phyloP scores from a whole-genome alignment of 257 asterid species.

The Misopates orontium region DNA sequence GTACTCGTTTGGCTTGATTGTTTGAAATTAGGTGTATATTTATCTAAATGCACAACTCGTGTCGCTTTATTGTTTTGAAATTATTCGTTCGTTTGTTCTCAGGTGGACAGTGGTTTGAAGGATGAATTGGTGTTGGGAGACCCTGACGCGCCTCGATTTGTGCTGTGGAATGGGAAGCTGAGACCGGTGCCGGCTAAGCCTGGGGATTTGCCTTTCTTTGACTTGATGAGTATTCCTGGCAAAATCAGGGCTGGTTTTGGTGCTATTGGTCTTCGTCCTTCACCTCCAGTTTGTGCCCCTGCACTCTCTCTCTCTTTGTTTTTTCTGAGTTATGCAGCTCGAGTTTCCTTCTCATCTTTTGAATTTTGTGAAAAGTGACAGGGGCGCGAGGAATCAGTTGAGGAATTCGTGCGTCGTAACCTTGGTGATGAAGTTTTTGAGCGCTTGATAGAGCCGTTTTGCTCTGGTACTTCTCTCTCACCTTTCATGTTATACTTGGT shows the following conservation, averaged over 20 bases:
- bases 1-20: too few relatives aligned
- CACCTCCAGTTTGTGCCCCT: conserved; percentile 71
- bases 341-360: conserved; percentile 35
- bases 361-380: conserved; percentile 60
- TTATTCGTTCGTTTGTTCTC: conserved; percentile 4
- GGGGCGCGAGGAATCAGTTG: conserved; percentile 94
- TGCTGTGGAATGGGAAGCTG: conserved; percentile 85
- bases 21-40: too few relatives aligned
- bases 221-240: conserved; percentile 82
- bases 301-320: not conserved
- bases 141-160: conserved; percentile 90
- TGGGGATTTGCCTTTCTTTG: conserved; percentile 79
- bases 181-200: conserved; percentile 84
- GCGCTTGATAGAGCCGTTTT: conserved; percentile 95
- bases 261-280: conserved; percentile 84
- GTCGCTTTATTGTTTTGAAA: too few relatives aligned
- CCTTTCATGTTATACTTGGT: not conserved
- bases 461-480: conserved; percentile 66
- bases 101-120: conserved; percentile 82
- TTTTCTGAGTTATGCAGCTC: not conserved
- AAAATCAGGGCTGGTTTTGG: conserved; percentile 97
- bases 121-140: conserved; percentile 93
- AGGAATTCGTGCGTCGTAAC: conserved; percentile 93
- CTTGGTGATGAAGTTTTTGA: conserved; percentile 92
- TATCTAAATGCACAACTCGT: too few relatives aligned